Evolutionary conservation across 2,329 filamentous ascomycete genomes (phyloP).

Genomic region (Fusarium zealandicum): DNA sequence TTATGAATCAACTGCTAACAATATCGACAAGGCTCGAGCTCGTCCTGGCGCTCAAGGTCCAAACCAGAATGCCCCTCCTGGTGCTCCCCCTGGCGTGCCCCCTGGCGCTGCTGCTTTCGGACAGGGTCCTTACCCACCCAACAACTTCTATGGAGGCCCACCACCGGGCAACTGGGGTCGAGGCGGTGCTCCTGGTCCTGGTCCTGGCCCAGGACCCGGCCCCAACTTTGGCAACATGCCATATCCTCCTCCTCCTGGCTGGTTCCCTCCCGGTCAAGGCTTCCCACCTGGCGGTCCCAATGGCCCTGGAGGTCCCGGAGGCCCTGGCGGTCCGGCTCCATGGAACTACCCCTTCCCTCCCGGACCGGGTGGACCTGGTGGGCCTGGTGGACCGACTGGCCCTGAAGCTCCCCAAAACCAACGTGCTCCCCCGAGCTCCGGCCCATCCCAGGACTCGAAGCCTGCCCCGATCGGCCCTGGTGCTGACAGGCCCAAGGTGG

Average conservation of each 20-base stretch:
- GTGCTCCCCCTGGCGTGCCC: constrained; percentile 16
- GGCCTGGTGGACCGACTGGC: constrained; percentile 59
- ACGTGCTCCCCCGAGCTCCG: constrained; percentile 59
- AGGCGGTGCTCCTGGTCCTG: constrained; percentile 62
- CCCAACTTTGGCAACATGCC: constrained; percentile 77
- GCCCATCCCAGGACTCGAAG: constrained; percentile 50
- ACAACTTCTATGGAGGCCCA: constrained; percentile 57
- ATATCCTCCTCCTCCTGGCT: constrained; percentile 78
- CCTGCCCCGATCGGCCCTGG: constrained; percentile 61
- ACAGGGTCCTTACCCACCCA: constrained; percentile 54
- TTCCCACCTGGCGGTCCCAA: constrained; percentile 64
- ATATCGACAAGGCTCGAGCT: constrained; percentile 49
- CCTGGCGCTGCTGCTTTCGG: constrained; percentile 49
- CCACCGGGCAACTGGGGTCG: constrained; percentile 64
- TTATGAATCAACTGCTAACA: constrained; percentile 43
- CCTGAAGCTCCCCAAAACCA: constrained; percentile 65
- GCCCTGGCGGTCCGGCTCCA: constrained; percentile 67
- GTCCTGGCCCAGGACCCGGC: constrained; percentile 60
- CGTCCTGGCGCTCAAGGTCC: constrained; percentile 47
- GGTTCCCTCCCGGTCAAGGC: constrained; percentile 80
- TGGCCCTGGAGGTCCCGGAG: constrained; percentile 66
- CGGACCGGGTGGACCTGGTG: constrained; percentile 52
- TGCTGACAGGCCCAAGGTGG: constrained; percentile 56
- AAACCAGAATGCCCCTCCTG: constrained; percentile 45
- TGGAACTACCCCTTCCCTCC: constrained; percentile 70